Conservation (phyloP, 2,329 filamentous ascomycete species). For the Nigrospora oryzae region DNA sequence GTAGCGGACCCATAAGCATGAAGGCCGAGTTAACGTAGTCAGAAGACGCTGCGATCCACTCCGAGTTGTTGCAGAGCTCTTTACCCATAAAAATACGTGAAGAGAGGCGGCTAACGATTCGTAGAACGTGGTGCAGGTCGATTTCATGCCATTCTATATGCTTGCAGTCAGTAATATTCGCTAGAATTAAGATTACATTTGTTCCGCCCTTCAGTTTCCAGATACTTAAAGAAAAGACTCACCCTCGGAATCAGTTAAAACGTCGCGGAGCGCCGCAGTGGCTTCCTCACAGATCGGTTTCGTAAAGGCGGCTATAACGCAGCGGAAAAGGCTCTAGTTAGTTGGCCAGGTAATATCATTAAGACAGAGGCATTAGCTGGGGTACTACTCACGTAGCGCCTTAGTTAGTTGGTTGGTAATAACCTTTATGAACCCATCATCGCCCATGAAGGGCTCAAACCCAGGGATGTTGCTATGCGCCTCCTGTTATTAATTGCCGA, state of each 20-base stretch:
- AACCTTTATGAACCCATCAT: neutral
- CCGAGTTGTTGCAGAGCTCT: constrained; percentile 29
- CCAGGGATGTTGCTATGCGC: neutral
- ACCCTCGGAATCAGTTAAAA: neutral
- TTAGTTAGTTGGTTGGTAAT: neutral
- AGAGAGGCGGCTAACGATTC: constrained; percentile 34
- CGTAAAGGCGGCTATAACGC: neutral
- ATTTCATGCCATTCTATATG: constrained; percentile 28
- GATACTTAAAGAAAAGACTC: neutral
- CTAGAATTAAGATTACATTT: too few relatives aligned
- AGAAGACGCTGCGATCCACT: constrained; percentile 31
- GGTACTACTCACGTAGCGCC: constrained; percentile 9
- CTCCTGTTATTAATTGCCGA: neutral
- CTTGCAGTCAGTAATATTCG: too few relatives aligned
- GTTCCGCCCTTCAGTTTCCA: too few relatives aligned
- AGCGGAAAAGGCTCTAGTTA: too few relatives aligned
- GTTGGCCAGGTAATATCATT: too few relatives aligned
- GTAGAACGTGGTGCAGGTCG: constrained; percentile 18
- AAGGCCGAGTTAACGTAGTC: constrained; percentile 26
- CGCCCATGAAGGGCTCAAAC: neutral
- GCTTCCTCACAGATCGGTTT: neutral
- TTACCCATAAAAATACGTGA: constrained; percentile 36
- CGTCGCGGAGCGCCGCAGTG: neutral
- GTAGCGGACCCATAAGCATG: constrained; percentile 19
- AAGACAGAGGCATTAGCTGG: neutral